phyloP scores from a whole-genome alignment of 2,329 filamentous ascomycete genomes.

The Fonsecaea nubica region DNA sequence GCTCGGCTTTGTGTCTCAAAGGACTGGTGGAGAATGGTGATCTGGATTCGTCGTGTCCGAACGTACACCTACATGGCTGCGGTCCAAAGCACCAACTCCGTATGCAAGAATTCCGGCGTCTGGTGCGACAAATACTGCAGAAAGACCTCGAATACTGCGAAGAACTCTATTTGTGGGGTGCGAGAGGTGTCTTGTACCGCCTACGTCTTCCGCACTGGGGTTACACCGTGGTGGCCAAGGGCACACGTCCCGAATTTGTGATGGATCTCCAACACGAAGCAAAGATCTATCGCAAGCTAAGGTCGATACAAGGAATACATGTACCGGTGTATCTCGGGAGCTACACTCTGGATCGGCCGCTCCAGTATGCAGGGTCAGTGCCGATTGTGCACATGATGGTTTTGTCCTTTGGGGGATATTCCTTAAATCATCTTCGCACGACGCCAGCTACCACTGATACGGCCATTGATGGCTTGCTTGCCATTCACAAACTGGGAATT shows the following conservation, averaged over 20 bases:
- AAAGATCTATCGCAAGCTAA: not conserved
- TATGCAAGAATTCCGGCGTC: too few species aligned
- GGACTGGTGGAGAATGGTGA: too few species aligned
- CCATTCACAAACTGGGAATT: too few species aligned
- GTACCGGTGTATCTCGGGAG: not conserved
- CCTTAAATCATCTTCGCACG: not conserved
- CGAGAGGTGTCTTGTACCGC: not conserved
- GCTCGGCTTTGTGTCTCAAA: too few species aligned
- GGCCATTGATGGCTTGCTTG: too few species aligned
- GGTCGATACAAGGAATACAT: not conserved
- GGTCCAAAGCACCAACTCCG: too few species aligned
- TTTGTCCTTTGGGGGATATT: not conserved
- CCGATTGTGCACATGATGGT: not conserved
- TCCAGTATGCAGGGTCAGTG: not conserved
- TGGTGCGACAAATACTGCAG: too few species aligned
- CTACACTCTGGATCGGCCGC: not conserved
- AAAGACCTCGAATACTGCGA: not conserved
- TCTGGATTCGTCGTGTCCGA: too few species aligned
- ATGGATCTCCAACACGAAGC: not conserved
- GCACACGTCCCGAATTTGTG: not conserved
- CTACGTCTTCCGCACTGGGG: not conserved
- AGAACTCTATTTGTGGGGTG: not conserved
- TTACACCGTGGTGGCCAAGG: not conserved
- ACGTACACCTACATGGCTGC: too few species aligned
- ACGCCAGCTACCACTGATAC: too few species aligned